Evolutionary conservation across 2,329 filamentous ascomycete genomes (phyloP), one percentile per base, ranked within the genome.

Genomic region (Hypoxylon sp.): DNA sequence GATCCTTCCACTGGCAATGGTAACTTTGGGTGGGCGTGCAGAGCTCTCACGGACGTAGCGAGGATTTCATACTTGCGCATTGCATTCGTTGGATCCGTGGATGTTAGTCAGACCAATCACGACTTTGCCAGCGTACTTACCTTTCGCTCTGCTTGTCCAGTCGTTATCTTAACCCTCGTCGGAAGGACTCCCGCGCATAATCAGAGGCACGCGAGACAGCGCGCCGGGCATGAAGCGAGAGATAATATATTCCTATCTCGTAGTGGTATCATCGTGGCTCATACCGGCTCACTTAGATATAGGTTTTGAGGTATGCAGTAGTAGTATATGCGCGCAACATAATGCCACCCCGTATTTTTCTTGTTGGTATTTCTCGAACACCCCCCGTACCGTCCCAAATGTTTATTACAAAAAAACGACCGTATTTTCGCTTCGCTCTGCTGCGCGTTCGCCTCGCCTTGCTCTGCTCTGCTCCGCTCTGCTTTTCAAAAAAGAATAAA

Each of bases 221-320:
- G 14, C 20, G 44, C 14, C 6, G 30, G 9, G 44, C 16, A 32
- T 12, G 54, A 11, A 56, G 59, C 22, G 51, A 55, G 55, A 61
- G 52, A 55, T 53, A 32, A 60, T 64, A 33, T 45, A 55, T 65
- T 63, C 48, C 42, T 65, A 64, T 67, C 58, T 62, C 60, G 59
- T 60, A 38, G 58, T 69, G 64, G 64, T 69, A 69, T 69, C 65
- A 67, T 69, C 49, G 36, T 54, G 61, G 58, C 61, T 56, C 48
- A 61, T 60, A 46, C 36, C 50, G 36, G 26, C 44, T 46, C 36
- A 57, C 60, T 3, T 61, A 62, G 50, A 24, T 63, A 59, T 33
- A 33, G 8, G 11, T 33, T 9, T 30, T 7, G 8, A 30, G 28
- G 24, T 60, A 59, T 32, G 48, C n/a, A n/a, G n/a, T n/a, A n/a